Evolutionary conservation across 1,284 basidiomycete species (phyloP).

Genomic region (Stygiomarasmius scandens): DNA sequence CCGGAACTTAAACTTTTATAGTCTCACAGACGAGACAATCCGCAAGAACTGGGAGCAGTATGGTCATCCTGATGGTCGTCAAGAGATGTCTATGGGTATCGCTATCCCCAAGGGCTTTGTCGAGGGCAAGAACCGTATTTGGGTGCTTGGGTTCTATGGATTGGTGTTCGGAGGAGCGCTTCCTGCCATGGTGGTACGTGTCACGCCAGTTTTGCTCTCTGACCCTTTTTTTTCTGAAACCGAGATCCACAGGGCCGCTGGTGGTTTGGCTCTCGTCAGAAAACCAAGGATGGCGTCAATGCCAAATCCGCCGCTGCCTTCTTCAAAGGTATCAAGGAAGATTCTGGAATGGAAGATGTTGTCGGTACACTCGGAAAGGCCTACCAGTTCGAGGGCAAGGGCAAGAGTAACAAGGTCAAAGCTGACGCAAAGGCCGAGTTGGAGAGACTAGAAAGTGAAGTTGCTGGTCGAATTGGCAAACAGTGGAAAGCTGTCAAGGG

Average conservation of each 20-base stretch:
- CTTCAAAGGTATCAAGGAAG: constrained; percentile 87
- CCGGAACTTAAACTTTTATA: too few species aligned
- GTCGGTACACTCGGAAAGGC: constrained; percentile 76
- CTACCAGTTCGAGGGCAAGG: constrained; percentile 60
- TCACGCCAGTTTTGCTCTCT: constrained; percentile 12
- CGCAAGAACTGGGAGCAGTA: constrained; percentile 91
- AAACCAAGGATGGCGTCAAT: constrained; percentile 93
- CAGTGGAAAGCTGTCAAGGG: constrained; percentile 54
- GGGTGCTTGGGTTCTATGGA: constrained; percentile 89
- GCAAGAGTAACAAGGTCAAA: constrained; percentile 22
- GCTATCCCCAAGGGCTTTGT: constrained; percentile 95
- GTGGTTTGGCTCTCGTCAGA: constrained; percentile 95
- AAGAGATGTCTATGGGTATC: constrained; percentile 94
- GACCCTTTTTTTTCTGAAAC: not conserved
- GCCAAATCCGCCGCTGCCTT: constrained; percentile 85
- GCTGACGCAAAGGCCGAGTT: constrained; percentile 44
- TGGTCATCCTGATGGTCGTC: constrained; percentile 96
- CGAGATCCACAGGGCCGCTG: constrained; percentile 68
- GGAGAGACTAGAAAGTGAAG: constrained; percentile 60
- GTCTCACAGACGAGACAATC: constrained; percentile 91
- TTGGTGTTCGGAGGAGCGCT: constrained; percentile 85
- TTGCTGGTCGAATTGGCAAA: constrained; percentile 43
- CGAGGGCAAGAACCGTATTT: constrained; percentile 89
- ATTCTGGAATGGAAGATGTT: constrained; percentile 76
- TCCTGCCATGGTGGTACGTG: constrained; percentile 80